phyloP scores from a whole-genome alignment of 768 basidiomycete species.

The Tricholoma matsutake region DNA sequence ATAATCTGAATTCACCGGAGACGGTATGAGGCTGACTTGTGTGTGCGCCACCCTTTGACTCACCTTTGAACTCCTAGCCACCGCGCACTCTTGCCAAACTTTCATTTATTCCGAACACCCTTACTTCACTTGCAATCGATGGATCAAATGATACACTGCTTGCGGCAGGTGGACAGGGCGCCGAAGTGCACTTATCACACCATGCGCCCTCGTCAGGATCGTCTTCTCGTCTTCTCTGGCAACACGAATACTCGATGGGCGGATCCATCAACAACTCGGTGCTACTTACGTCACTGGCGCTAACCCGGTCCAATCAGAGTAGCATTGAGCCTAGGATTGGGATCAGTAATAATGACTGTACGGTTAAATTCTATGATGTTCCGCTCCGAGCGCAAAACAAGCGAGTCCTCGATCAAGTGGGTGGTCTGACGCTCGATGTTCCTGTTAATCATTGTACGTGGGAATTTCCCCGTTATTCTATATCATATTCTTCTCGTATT shows the following conservation, averaged over 20 bases:
- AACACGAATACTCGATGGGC: slow-evolving; percentile 47
- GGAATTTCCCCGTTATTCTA: background rate
- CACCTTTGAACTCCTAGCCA: slow-evolving; percentile 24
- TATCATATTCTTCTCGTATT: slow-evolving; percentile 8
- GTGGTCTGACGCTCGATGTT: slow-evolving; percentile 56
- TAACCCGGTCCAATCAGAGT: slow-evolving; percentile 58
- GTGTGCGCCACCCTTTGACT: slow-evolving; percentile 11
- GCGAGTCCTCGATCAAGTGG: slow-evolving; percentile 45
- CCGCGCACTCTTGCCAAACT: slow-evolving; percentile 51
- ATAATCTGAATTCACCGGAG: slow-evolving; percentile 48
- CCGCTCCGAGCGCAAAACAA: slow-evolving; percentile 47
- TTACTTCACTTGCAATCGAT: slow-evolving; percentile 53
- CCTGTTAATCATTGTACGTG: slow-evolving; percentile 80
- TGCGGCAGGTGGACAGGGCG: slow-evolving; percentile 74
- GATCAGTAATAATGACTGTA: slow-evolving; percentile 84
- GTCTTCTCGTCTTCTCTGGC: slow-evolving; percentile 41
- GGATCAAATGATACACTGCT: slow-evolving; percentile 55
- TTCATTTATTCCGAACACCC: slow-evolving; percentile 59
- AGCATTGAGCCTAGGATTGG: slow-evolving; percentile 73
- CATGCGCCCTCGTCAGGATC: slow-evolving; percentile 31
- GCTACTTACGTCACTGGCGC: slow-evolving; percentile 56
- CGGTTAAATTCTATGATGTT: slow-evolving; percentile 78
- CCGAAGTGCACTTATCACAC: slow-evolving; percentile 64
- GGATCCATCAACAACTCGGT: slow-evolving; percentile 87
- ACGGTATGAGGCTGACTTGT: slow-evolving; percentile 35